phyloP scores from a whole-genome alignment of 805 yeast species.

The Candida multigemmis region DNA sequence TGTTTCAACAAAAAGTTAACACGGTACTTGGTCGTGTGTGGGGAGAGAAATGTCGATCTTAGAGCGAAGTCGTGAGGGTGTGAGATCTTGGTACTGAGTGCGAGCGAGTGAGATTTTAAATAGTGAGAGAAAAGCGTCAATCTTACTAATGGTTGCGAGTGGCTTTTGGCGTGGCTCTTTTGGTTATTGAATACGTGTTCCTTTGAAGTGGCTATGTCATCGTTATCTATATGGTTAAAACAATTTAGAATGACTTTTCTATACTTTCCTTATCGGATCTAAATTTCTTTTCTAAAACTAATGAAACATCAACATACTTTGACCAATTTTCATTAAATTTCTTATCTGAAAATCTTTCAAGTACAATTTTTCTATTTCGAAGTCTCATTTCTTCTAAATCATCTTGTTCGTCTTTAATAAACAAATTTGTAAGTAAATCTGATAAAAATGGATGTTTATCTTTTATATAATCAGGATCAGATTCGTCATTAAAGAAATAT shows the following conservation, averaged over 20 bases:
- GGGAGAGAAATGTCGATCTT: too few relatives aligned
- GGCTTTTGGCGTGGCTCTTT: too few relatives aligned
- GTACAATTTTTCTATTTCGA: slow-evolving; percentile 36
- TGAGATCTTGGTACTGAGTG: too few relatives aligned
- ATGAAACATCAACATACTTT: slow-evolving; percentile 8
- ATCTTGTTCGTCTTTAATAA: slow-evolving; percentile 19
- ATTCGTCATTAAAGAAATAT: slow-evolving; percentile 61
- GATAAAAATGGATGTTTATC: slow-evolving; percentile 36
- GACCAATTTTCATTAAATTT: slow-evolving; percentile 51
- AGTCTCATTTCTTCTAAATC: slow-evolving; percentile 33
- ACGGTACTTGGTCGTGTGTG: not conserved
- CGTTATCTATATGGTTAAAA: too few relatives aligned
- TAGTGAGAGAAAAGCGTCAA: too few relatives aligned
- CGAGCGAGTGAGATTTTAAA: too few relatives aligned
- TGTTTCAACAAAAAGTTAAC: slow-evolving; percentile 2
- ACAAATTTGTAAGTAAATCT: slow-evolving; percentile 38
- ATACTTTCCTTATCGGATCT: too few relatives aligned
- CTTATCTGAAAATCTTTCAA: slow-evolving; percentile 52
- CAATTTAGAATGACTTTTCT: too few relatives aligned
- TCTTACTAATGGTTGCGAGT: too few relatives aligned
- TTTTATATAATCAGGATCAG: slow-evolving; percentile 60
- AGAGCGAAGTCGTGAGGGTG: too few relatives aligned
- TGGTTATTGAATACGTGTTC: too few relatives aligned
- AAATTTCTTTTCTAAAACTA: slow-evolving; percentile 13
- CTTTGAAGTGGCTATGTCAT: too few relatives aligned